phyloP scores from a whole-genome alignment of 2,329 filamentous ascomycete species.

The Fusarium keratoplasticum region DNA sequence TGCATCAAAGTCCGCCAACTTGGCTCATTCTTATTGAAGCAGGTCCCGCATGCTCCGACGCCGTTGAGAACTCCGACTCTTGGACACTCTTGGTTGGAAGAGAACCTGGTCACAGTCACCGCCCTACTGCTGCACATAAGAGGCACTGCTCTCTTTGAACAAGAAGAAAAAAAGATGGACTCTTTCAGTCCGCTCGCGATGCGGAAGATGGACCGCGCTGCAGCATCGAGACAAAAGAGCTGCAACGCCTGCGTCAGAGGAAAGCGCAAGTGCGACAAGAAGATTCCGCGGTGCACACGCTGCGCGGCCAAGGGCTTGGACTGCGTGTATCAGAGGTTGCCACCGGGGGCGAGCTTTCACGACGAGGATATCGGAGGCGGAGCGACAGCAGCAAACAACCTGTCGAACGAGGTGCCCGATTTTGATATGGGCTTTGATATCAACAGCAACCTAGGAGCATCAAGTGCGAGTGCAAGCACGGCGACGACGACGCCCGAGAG shows the following conservation, averaged over 20 bases:
- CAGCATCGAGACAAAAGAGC: slow-evolving; percentile 62
- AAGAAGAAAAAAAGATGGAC: slow-evolving; percentile 29
- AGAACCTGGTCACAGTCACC: neutral
- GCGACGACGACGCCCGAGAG: slow-evolving; percentile 47
- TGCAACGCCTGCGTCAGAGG: slow-evolving; percentile 61
- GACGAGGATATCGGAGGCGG: slow-evolving; percentile 34
- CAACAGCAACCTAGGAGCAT: slow-evolving; percentile 44
- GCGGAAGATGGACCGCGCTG: slow-evolving; percentile 46
- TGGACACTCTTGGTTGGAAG: slow-evolving; percentile 12
- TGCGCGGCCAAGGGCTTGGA: slow-evolving; percentile 56
- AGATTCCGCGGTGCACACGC: slow-evolving; percentile 55
- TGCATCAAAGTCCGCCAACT: slow-evolving; percentile 22
- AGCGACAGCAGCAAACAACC: slow-evolving; percentile 9
- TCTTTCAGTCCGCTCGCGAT: slow-evolving; percentile 42
- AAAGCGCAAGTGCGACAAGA: slow-evolving; percentile 62
- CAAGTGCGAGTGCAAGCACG: slow-evolving; percentile 38
- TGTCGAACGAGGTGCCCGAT: slow-evolving; percentile 42
- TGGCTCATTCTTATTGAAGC: slow-evolving; percentile 1
- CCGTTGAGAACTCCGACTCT: slow-evolving; percentile 21
- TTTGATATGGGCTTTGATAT: slow-evolving; percentile 55
- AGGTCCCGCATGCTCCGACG: slow-evolving; percentile 21
- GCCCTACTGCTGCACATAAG: neutral
- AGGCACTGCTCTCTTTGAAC: slow-evolving; percentile 9
- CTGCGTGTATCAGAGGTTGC: slow-evolving; percentile 56
- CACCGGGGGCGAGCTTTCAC: slow-evolving; percentile 38